phyloP scores from a whole-genome alignment of 148 eudicot species.

The Chenopodium suecicum region DNA sequence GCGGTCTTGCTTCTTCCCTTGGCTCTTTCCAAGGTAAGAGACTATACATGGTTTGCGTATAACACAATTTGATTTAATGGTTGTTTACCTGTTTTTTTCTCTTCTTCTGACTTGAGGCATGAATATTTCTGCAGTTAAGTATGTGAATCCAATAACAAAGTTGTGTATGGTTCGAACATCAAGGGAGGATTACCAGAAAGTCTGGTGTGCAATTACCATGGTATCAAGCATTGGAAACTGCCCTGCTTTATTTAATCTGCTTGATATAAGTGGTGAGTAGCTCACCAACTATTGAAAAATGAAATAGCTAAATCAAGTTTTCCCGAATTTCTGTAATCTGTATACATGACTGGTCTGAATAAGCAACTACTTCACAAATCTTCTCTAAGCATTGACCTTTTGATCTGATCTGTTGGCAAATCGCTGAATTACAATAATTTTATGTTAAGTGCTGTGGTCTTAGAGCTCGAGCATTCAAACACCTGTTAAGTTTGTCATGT shows the following conservation, averaged over 20 bases:
- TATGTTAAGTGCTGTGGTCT: not conserved
- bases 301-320: not conserved
- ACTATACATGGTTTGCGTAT: not conserved
- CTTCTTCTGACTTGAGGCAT: not conserved
- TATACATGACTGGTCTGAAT: not conserved
- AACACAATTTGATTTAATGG: not conserved
- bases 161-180: constrained; percentile 75
- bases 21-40: constrained; percentile 73
- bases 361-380: not conserved
- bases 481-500: not conserved
- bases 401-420: not conserved
- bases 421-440: not conserved
- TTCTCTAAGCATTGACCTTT: not conserved
- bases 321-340: not conserved
- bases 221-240: constrained; percentile 67
- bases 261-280: constrained; percentile 85
- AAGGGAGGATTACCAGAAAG: constrained; percentile 78
- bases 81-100: not conserved
- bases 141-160: constrained; percentile 88
- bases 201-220: constrained; percentile 84
- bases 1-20: constrained; percentile 79
- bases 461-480: not conserved
- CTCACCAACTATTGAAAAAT: not conserved
- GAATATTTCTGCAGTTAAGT: constrained; percentile 55
- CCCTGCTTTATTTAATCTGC: constrained; percentile 70